Conservation (phyloP, 768 basidiomycete species). For the Collybia mongolica region DNA sequence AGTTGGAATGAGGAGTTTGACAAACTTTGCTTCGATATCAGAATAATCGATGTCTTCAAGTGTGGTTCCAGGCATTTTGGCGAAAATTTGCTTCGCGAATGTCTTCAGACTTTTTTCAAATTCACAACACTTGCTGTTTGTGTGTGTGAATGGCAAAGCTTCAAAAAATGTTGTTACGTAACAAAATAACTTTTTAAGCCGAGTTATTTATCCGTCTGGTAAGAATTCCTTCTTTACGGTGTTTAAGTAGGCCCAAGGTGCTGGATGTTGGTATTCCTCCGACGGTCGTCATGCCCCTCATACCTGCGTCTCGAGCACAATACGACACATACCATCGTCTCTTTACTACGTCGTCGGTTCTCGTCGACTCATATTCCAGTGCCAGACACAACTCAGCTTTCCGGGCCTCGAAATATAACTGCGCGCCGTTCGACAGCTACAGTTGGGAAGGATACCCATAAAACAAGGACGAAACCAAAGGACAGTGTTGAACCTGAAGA, state of each 20-base stretch:
- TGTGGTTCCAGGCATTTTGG: slow-evolving; percentile 47
- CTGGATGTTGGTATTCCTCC: slow-evolving; percentile 17
- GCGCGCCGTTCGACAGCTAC: too few species aligned
- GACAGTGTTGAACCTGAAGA: too few species aligned
- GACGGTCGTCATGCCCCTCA: slow-evolving; percentile 6
- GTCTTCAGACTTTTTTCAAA: too few species aligned
- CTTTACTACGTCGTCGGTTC: not conserved
- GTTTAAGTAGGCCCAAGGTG: too few species aligned
- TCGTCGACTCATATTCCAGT: not conserved
- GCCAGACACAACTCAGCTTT: not conserved
- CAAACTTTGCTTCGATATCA: slow-evolving; percentile 86
- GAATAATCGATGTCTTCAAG: slow-evolving; percentile 81
- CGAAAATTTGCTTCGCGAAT: not conserved
- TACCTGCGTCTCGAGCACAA: not conserved
- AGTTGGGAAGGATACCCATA: too few species aligned
- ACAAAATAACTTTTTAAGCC: too few species aligned
- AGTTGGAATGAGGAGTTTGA: not conserved
- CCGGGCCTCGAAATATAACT: too few species aligned
- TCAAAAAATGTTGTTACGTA: too few species aligned
- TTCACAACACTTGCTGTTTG: not conserved
- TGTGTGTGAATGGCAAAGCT: slow-evolving; percentile 1
- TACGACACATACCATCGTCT: not conserved
- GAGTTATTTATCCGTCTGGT: too few species aligned
- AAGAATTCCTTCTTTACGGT: too few species aligned
- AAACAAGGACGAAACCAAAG: too few species aligned